Evolutionary conservation across 2,329 filamentous ascomycete species (phyloP).

Genomic region (Diaporthe ilicicola): DNA sequence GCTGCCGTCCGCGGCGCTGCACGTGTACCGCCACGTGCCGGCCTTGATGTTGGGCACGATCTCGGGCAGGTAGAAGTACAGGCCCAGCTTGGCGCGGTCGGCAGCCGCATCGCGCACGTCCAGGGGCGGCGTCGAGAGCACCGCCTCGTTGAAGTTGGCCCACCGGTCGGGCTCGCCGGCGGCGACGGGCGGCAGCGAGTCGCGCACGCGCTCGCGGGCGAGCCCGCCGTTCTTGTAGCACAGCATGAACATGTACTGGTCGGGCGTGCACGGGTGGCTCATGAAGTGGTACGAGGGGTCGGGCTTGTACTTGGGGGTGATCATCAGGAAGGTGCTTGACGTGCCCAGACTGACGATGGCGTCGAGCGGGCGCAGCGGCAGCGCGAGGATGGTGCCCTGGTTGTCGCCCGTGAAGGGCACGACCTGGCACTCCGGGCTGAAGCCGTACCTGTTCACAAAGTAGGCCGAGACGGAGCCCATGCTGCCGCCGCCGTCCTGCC

Average conservation of each 20-base stretch:
- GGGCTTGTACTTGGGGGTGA: slow-evolving; percentile 88
- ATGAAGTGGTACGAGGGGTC: slow-evolving; percentile 96
- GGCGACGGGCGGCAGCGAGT: slow-evolving; percentile 69
- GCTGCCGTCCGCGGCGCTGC: slow-evolving; percentile 60
- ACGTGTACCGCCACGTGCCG: slow-evolving; percentile 86
- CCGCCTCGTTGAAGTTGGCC: slow-evolving; percentile 80
- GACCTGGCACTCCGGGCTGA: slow-evolving; percentile 77
- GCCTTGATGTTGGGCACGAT: slow-evolving; percentile 91
- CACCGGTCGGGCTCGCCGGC: slow-evolving; percentile 66
- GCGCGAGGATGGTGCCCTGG: slow-evolving; percentile 89
- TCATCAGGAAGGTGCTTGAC: slow-evolving; percentile 97
- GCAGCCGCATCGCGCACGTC: slow-evolving; percentile 59
- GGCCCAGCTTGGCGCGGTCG: slow-evolving; percentile 80
- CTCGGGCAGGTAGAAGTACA: slow-evolving; percentile 96
- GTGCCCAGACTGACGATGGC: slow-evolving; percentile 96
- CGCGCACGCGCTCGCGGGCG: slow-evolving; percentile 88
- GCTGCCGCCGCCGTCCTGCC: slow-evolving; percentile 80
- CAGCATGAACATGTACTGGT: slow-evolving; percentile 99
- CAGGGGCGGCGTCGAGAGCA: slow-evolving; percentile 74
- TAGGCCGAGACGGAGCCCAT: slow-evolving; percentile 81
- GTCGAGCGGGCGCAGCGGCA: slow-evolving; percentile 86
- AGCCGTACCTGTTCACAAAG: slow-evolving; percentile 81
- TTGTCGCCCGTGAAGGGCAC: slow-evolving; percentile 96
- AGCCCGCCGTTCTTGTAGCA: slow-evolving; percentile 99
- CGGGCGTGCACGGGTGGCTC: slow-evolving; percentile 91